Base-by-base conservation (phyloP, 2,329 filamentous ascomycete species). In the Mariannaea sp. region DNA sequence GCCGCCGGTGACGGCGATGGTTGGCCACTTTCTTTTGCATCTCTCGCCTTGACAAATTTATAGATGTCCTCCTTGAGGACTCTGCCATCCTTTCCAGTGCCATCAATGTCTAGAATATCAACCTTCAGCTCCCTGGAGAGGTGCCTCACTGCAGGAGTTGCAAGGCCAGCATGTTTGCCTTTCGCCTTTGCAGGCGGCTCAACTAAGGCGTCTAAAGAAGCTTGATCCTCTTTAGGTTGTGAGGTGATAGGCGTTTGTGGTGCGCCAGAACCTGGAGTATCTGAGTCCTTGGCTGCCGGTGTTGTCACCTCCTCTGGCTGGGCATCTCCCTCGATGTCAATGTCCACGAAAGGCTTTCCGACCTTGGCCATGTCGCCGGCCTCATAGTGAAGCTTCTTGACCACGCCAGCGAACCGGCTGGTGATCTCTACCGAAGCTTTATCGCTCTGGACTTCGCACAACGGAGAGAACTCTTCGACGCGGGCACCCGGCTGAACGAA, bases 401-500 rank as follows among this genome's bases (percentile, higher is more conserved):
- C 93, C 1, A 97, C 88, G 17, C 94, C 94, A 53, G 92, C 86
- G 73, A 96, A 99, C 48, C 94, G 87, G 66, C 92, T 97, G 32
- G 94, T 97, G 65, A 99, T 99, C 80, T 97, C 83, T 17, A 87
- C 84, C 1, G 85, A 84, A 43, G 94, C 94, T 74, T 99, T 99
- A 77, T 99, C 94, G 67, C 92, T 97, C 72, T 97, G 94, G 38
- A 99, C 95, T 76, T 99, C 94, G 75, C 94, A 99, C 40, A 99
- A 82, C 55, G 93, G 94, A 65, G 95, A 94, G 82, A 96, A 99
- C 77, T 99, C 93, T 77, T 99, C 92, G 65, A 99, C 92, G 53
- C 89, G 87, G 29, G 94, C 94, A 53, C 92, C 93, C 43, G 95
- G 92, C 75, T 97, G 89, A 61, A 99, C 93, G 71, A 97, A 99